Base-by-base conservation (phyloP, 2,329 filamentous ascomycete species). In the Paecilomyces fulvus region DNA sequence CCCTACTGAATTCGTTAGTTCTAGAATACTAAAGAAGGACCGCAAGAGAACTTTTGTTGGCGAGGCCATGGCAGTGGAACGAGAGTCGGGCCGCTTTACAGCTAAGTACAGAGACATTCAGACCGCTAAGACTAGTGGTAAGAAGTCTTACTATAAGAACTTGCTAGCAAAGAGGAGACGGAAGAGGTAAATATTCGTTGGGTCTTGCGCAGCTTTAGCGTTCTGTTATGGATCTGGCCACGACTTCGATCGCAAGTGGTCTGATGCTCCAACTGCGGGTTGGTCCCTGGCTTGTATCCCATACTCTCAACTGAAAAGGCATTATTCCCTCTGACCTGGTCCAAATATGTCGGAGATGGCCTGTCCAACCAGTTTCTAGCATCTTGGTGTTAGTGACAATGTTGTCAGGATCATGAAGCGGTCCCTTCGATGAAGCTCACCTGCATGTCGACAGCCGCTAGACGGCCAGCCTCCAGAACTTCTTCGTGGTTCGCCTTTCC, bases 101-200 rank as follows among this genome's bases (percentile, higher is more conserved):
- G 82, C 80, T 67, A 96, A 95, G 74, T 97, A 96, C 73, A 80
- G 83, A 56, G 86, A 92, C 57, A 90, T 97, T 52, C 91, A 96
- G 70, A 80, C 80, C 53, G 81, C 81, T 59, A 97, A 95, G 75
- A 83, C 82, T 23, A 95, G 89, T 65, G 94, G 94, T 54, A 95
- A 90, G 77, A 96, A 92, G 75, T 85, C 83, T 0, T 88, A 89
- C 66, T 97, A 96, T 79, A 92, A 92, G 69, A 87, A 86, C 56
- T 73, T 96, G 62, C 83, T 88, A 68, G 78, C 78, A 52, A 81
- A 83, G 70, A 76, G 83, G 58, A 70, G 66, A 49, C 58, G 58
- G 30, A 64, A 64, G 59, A 20, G 52, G 33, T 28, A 58, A 56
- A 31, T 57, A 55, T 53, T 28, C 25, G 51, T 7, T 53, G n/a